Evolutionary conservation across 306 rosid genomes (phyloP), one percentile per base, ranked within the genome.

Genomic region (Vigna angularis): DNA sequence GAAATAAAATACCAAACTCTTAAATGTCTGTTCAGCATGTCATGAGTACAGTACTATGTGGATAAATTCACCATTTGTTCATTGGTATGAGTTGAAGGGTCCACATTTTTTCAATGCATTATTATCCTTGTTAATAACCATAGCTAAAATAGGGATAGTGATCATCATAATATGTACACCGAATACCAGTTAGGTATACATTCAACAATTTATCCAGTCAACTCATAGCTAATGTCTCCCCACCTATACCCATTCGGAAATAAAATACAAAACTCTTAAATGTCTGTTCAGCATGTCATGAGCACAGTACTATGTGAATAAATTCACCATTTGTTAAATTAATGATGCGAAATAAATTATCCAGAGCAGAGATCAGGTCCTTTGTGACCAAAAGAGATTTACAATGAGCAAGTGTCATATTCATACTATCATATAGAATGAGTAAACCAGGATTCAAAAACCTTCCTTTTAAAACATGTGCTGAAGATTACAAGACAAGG

Each of bases 1-100:
- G 57, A 50, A 12, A 70, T 70, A 49, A n/a, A 61, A 77, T 42
- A 66, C 36, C 17, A 30, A 57, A 69, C 36, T 57, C n/a, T 49
- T 38, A 11, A 22, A 48, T 20, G 45, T 42, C 73, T 44, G 48
- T 44, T 44, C 48, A 9, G 1, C 14, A 44, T 44, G 48, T 44
- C 48, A 44, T 12, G 66, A 50, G 38, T 56, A 68, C 13, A 58
- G 14, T 4, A 68, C 18, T 20, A 58, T 9, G 75, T 13, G 17
- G 8, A 36, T 45, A 67, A 38, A 7, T 24, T 70, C 53, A 76
- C 34, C 64, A 20, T 24, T 65, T 62, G 24, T 34, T 73, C 20
- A 20, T 20, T 20, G 20, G 20, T 20, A 20, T 20, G 20, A 20
- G 20, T 20, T 20, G 20, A 20, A 20, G 20, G 20, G 20, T 20